These are phyloP conservation scores for Saraca asoca DNA, from an alignment of 331 rosid genomes.

Conservation along the genomic window DNA sequence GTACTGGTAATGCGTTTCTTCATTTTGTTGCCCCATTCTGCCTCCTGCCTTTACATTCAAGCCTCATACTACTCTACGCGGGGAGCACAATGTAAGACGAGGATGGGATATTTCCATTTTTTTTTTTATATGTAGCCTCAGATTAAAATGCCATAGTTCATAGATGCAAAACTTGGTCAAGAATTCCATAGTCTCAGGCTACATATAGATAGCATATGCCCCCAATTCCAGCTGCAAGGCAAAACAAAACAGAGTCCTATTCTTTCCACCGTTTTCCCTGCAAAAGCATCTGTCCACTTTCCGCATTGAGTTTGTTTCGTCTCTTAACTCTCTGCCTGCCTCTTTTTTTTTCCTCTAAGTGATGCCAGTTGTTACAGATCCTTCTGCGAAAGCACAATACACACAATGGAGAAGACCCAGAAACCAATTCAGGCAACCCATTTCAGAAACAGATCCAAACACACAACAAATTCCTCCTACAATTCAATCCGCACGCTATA, in stretches of 20 bases:
- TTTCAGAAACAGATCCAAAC: slow-evolving; percentile 65
- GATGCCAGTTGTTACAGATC: slow-evolving; percentile 62
- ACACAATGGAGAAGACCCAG: slow-evolving; percentile 74
- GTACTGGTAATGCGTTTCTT: neutral
- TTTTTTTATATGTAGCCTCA: slow-evolving; percentile 34
- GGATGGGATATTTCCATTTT: slow-evolving; percentile 29
- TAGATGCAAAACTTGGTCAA: slow-evolving; percentile 52
- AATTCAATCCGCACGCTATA: slow-evolving; percentile 66
- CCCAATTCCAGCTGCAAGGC: slow-evolving; percentile 66
- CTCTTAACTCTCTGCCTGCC: neutral
- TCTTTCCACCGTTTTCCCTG: neutral
- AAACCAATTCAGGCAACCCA: slow-evolving; percentile 52
- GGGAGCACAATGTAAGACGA: slow-evolving; percentile 24
- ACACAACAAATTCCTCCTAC: slow-evolving; percentile 54
- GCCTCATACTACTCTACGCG: slow-evolving; percentile 45
- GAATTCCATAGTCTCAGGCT: slow-evolving; percentile 50
- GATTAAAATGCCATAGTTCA: neutral
- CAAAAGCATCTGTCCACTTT: slow-evolving; percentile 11
- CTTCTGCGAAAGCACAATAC: slow-evolving; percentile 45
- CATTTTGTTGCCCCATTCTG: slow-evolving; percentile 16
- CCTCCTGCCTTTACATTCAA: no score
- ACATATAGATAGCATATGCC: slow-evolving; percentile 51
- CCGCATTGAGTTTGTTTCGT: neutral
- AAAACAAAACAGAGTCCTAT: slow-evolving; percentile 33
- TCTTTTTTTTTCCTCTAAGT: slow-evolving; percentile 6